These are phyloP conservation scores for Penicillium desertorum DNA, from an alignment of 495 filamentous ascomycete genomes.

Conservation along the genomic window DNA sequence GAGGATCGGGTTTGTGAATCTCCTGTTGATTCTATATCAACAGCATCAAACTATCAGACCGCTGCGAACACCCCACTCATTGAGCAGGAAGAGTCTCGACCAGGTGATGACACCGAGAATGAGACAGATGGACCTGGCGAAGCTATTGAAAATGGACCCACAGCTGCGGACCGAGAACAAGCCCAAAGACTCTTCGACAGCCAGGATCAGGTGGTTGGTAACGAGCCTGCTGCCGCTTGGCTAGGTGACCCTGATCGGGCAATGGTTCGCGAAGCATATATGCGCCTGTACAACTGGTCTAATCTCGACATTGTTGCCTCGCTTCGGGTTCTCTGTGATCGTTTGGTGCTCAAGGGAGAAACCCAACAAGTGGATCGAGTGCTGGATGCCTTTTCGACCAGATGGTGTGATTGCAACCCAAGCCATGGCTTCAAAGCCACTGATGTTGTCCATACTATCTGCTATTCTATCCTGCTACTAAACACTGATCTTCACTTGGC, in stretches of 20 bases:
- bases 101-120: constrained; percentile 21
- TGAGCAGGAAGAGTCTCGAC: constrained; percentile 31
- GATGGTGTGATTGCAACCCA: constrained; percentile 95
- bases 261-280: constrained; percentile 76
- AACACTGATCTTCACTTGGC: constrained; percentile 96
- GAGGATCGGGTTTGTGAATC: constrained; percentile 30
- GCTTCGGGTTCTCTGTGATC: constrained; percentile 75
- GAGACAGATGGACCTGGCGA: constrained; percentile 27
- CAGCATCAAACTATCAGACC: constrained; percentile 49
- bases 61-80: constrained; percentile 45
- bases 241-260: constrained; percentile 72
- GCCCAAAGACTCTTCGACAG: constrained; percentile 83
- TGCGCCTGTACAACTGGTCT: constrained; percentile 85
- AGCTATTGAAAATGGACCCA: constrained; percentile 40
- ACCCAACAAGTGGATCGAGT: constrained; percentile 97
- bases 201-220: constrained; percentile 75
- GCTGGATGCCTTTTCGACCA: constrained; percentile 76
- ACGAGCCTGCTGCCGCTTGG: constrained; percentile 80
- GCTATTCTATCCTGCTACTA: constrained; percentile 89
- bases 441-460: constrained; percentile 95
- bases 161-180: constrained; percentile 60
- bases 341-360: constrained; percentile 85
- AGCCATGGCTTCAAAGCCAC: constrained; percentile 89
- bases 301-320: constrained; percentile 78
- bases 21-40: constrained; percentile 38